Evolutionary conservation across 202 grass and related monocot species (phyloP).

Genomic region (Carex arenaria): DNA sequence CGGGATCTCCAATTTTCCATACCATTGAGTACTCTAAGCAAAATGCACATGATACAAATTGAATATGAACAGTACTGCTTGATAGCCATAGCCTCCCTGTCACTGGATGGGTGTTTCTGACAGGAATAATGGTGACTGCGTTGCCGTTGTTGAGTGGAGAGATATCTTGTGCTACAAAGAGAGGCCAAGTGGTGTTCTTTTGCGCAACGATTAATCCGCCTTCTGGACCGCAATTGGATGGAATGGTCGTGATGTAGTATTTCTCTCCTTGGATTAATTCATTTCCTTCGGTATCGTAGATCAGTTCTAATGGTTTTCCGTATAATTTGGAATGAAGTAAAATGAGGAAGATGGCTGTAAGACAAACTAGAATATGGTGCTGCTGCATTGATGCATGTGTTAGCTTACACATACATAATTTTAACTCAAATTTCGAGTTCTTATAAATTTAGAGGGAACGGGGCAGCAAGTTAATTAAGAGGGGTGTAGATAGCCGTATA

Average conservation of each 20-base stretch:
- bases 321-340: background rate
- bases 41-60: slow-evolving; percentile 5
- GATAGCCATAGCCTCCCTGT: background rate
- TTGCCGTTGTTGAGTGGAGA: background rate
- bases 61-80: background rate
- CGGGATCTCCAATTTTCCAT: slow-evolving; percentile 11
- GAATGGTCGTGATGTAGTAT: slow-evolving; percentile 2
- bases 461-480: background rate
- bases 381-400: slow-evolving; percentile 1
- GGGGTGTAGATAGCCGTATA: background rate
- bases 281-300: slow-evolving; percentile 1
- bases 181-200: slow-evolving; percentile 9
- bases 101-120: background rate
- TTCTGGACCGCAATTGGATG: background rate
- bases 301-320: background rate
- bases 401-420: background rate
- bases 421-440: background rate
- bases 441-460: background rate
- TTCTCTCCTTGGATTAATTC: background rate
- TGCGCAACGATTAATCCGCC: background rate
- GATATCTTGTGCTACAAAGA: background rate
- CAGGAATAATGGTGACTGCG: background rate
- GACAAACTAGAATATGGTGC: background rate
- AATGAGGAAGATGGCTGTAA: background rate
- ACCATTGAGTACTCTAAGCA: background rate